phyloP scores from a whole-genome alignment of 371 early-diverging fungal species.

The Massospora cicadina region DNA sequence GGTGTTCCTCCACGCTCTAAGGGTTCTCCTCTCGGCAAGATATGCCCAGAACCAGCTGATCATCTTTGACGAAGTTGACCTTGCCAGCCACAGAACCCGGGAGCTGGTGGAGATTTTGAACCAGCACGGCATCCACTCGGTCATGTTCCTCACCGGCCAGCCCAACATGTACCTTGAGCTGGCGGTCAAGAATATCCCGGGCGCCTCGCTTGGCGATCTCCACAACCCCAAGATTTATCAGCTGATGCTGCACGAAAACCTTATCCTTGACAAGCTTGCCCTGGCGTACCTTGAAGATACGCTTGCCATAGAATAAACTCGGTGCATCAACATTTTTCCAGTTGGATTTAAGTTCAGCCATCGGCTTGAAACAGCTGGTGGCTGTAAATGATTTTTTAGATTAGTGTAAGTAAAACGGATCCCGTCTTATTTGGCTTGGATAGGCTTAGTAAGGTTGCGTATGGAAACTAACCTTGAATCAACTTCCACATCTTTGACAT shows the following conservation, averaged over 20 bases:
- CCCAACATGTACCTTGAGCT: conserved; percentile 32
- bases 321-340: too few species aligned
- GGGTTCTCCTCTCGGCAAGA: conserved; percentile 73
- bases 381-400: too few species aligned
- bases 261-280: conserved; percentile 12
- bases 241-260: conserved; percentile 13
- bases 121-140: conserved; percentile 28
- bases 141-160: conserved; percentile 27
- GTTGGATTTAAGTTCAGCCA: too few species aligned
- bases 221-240: conserved; percentile 51
- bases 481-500: too few species aligned
- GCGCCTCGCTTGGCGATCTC: conserved; percentile 39
- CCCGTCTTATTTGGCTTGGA: too few species aligned
- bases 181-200: conserved; percentile 46
- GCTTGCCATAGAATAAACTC: neutral
- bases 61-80: conserved; percentile 51
- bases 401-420: too few species aligned
- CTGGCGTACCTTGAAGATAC: conserved; percentile 9
- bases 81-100: conserved; percentile 34
- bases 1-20: conserved; percentile 65
- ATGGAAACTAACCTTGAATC: too few species aligned
- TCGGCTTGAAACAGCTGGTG: too few species aligned
- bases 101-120: conserved; percentile 30
- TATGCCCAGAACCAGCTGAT: conserved; percentile 75
- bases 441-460: too few species aligned